These are phyloP conservation scores for Cornus florida DNA, from an alignment of 148 eudicot species.

Conservation along the genomic window DNA sequence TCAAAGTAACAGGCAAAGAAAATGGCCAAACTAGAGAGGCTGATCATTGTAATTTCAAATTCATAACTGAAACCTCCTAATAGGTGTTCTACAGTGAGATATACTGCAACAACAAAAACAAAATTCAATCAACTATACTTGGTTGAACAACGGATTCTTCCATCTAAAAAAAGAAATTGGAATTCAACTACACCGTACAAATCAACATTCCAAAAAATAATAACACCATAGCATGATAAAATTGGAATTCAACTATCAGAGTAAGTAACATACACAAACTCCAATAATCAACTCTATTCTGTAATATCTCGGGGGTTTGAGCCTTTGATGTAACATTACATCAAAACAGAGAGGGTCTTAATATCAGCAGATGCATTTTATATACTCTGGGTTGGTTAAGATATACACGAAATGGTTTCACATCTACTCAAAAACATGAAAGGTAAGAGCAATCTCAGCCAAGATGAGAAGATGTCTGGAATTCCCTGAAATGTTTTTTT, in stretches of 20 bases:
- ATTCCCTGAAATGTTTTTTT: too few relatives aligned
- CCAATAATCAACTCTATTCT: background rate
- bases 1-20: background rate
- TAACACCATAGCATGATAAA: too few relatives aligned
- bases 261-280: background rate
- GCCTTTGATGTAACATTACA: background rate
- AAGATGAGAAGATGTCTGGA: background rate
- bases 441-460: background rate
- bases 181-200: too few relatives aligned
- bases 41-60: conserved; percentile 2
- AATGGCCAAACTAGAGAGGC: background rate
- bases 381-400: background rate
- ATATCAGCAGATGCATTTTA: background rate
- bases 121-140: background rate
- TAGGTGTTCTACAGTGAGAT: background rate
- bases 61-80: background rate
- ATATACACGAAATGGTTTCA: background rate
- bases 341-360: background rate
- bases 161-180: background rate
- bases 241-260: too few relatives aligned
- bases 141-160: background rate
- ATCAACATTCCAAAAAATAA: background rate
- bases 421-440: background rate
- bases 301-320: background rate
- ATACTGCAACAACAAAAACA: too few relatives aligned